Conservation (phyloP, 371 early-diverging fungal genomes). For the Mortierella sp. region DNA sequence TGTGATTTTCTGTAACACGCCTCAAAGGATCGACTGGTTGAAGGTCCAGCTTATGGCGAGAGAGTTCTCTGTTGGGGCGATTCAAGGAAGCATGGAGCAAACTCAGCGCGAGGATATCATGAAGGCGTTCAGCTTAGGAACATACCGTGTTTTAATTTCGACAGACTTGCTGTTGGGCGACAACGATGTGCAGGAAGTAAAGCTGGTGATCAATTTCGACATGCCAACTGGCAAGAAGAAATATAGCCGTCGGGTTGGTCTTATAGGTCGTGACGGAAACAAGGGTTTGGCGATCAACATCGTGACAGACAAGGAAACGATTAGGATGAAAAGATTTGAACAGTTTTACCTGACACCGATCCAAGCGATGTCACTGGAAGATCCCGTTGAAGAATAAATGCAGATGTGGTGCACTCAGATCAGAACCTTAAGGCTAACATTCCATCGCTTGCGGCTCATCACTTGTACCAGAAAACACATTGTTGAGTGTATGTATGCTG, state of each 20-base stretch:
- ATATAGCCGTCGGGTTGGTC: slow-evolving; percentile 60
- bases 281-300: not conserved
- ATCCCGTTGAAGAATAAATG: slow-evolving; percentile 70
- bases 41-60: slow-evolving; percentile 89
- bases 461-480: too few relatives aligned
- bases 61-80: slow-evolving; percentile 95
- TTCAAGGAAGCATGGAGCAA: slow-evolving; percentile 97
- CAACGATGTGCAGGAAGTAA: slow-evolving; percentile 96
- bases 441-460: too few relatives aligned
- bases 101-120: slow-evolving; percentile 87
- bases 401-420: too few relatives aligned
- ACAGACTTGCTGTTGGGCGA: slow-evolving; percentile 95
- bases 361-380: slow-evolving; percentile 63
- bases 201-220: slow-evolving; percentile 95
- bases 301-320: not conserved
- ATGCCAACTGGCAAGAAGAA: slow-evolving; percentile 89
- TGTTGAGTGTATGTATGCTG: too few relatives aligned
- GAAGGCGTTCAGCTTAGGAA: slow-evolving; percentile 65
- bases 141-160: slow-evolving; percentile 87
- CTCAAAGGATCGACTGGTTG: slow-evolving; percentile 96
- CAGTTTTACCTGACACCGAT: not conserved
- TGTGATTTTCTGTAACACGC: slow-evolving; percentile 98
- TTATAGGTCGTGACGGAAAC: slow-evolving; percentile 56
- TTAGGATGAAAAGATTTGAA: not conserved
- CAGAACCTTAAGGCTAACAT: too few relatives aligned